Conservation (phyloP, 2,329 filamentous ascomycete genomes). For the Microsporum audouinii region DNA sequence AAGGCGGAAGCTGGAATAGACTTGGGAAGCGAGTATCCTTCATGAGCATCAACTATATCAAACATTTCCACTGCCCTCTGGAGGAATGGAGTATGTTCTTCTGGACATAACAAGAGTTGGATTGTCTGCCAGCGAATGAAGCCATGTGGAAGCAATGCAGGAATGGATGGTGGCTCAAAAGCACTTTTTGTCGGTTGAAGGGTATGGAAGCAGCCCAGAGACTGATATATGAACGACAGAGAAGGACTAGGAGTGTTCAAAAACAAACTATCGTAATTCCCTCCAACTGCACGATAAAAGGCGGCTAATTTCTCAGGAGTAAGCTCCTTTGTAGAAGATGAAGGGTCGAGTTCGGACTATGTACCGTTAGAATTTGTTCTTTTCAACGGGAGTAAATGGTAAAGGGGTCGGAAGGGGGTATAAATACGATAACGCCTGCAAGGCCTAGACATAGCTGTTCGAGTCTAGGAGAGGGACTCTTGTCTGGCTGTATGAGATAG, state of each 20-base stretch:
- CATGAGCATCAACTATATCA: slow-evolving; percentile 61
- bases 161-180: slow-evolving; percentile 64
- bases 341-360: slow-evolving; percentile 10
- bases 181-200: slow-evolving; percentile 61
- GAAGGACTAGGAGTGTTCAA: slow-evolving; percentile 59
- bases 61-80: slow-evolving; percentile 70
- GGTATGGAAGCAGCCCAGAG: slow-evolving; percentile 78
- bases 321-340: slow-evolving; percentile 22
- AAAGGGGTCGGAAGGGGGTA: background rate
- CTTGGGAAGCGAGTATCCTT: slow-evolving; percentile 46
- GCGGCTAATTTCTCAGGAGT: slow-evolving; percentile 61
- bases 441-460: slow-evolving; percentile 59
- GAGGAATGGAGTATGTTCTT: slow-evolving; percentile 75
- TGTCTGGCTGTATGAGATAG: slow-evolving; percentile 53
- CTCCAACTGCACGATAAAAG: slow-evolving; percentile 64
- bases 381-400: background rate
- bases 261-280: slow-evolving; percentile 70
- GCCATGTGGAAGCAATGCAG: slow-evolving; percentile 68
- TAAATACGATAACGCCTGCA: slow-evolving; percentile 54
- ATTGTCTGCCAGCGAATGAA: slow-evolving; percentile 93
- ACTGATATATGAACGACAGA: slow-evolving; percentile 86
- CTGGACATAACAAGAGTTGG: slow-evolving; percentile 73
- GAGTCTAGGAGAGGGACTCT: slow-evolving; percentile 55
- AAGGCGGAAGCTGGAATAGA: slow-evolving; percentile 57
- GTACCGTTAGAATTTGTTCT: background rate